phyloP scores from a whole-genome alignment of 2,329 filamentous ascomycete species.

The Massarina eburnea region DNA sequence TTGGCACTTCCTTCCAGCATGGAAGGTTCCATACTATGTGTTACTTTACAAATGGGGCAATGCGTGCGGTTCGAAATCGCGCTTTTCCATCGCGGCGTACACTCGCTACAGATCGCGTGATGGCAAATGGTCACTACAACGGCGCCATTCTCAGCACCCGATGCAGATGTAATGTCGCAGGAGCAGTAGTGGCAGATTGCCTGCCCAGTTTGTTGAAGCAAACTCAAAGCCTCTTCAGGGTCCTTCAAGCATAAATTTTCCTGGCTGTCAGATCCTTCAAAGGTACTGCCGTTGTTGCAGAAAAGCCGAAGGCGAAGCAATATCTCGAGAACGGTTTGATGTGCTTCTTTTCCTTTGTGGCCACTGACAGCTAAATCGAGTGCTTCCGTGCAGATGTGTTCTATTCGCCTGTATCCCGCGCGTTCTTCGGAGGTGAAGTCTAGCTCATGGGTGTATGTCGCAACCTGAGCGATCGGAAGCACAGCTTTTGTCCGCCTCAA shows the following conservation, averaged over 20 bases:
- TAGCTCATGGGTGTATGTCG: neutral
- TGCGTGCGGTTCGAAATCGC: too few relatives aligned
- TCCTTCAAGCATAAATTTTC: neutral
- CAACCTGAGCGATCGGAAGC: neutral
- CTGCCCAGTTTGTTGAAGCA: conserved; percentile 10
- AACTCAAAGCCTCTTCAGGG: conserved; percentile 10
- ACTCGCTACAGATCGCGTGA: conserved; percentile 4
- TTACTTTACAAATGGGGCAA: too few relatives aligned
- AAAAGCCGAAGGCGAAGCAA: conserved; percentile 28
- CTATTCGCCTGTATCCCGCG: neutral
- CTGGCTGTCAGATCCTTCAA: neutral
- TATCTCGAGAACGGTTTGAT: conserved; percentile 15
- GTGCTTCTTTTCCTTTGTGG: conserved; percentile 8
- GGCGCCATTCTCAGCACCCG: conserved; percentile 7
- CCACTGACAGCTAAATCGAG: conserved; percentile 11
- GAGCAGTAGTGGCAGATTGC: conserved; percentile 8
- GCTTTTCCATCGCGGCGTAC: too few relatives aligned
- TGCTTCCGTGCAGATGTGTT: conserved; percentile 5
- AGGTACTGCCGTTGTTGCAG: conserved; percentile 21
- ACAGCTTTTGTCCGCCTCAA: conserved; percentile 6
- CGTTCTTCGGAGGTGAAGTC: neutral
- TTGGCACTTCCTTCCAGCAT: too few relatives aligned
- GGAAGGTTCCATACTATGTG: too few relatives aligned
- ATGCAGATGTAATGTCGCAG: conserved; percentile 6
- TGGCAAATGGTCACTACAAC: conserved; percentile 4